phyloP scores from a whole-genome alignment of 2,329 filamentous ascomycete genomes.

The Mariannaea elegans region DNA sequence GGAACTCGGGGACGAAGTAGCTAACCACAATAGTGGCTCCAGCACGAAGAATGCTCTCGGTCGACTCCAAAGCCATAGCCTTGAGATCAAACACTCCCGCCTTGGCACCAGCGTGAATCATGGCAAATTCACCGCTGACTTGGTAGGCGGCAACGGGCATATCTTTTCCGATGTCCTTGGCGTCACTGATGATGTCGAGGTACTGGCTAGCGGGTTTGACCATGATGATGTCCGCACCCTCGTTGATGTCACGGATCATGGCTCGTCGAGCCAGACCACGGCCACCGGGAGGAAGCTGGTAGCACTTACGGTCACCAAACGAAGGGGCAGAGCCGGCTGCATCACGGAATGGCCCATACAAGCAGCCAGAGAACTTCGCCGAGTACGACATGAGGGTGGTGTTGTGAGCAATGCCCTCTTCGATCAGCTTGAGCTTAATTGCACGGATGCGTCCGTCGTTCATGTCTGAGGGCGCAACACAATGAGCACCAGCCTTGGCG shows the following conservation, averaged over 20 bases:
- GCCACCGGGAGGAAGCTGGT: slow-evolving; percentile 93
- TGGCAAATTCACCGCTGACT: slow-evolving; percentile 95
- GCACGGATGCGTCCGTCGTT: slow-evolving; percentile 97
- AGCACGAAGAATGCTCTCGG: slow-evolving; percentile 90
- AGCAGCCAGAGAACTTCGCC: slow-evolving; percentile 95
- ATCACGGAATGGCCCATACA: slow-evolving; percentile 97
- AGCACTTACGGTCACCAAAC: slow-evolving; percentile 95
- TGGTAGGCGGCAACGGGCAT: slow-evolving; percentile 96
- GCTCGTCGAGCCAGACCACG: slow-evolving; percentile 91
- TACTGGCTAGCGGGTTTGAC: slow-evolving; percentile 97
- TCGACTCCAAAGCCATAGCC: slow-evolving; percentile 93
- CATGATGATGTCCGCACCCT: slow-evolving; percentile 99
- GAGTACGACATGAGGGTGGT: slow-evolving; percentile 97
- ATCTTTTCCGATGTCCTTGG: slow-evolving; percentile 91
- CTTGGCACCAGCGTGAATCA: slow-evolving; percentile 96
- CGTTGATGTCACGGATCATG: slow-evolving; percentile 87
- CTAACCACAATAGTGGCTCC: slow-evolving; percentile 92
- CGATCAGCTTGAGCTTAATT: slow-evolving; percentile 97
- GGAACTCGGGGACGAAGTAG: slow-evolving; percentile 89
- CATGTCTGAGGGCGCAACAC: slow-evolving; percentile 97
- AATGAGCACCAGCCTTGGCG: slow-evolving; percentile 94
- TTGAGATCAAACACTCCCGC: slow-evolving; percentile 96
- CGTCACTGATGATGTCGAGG: slow-evolving; percentile 96
- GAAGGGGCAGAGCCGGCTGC: slow-evolving; percentile 90
- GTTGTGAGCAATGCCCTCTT: slow-evolving; percentile 90